Conservation (phyloP, 2,329 filamentous ascomycete genomes). For the Phialophora macrospora region DNA sequence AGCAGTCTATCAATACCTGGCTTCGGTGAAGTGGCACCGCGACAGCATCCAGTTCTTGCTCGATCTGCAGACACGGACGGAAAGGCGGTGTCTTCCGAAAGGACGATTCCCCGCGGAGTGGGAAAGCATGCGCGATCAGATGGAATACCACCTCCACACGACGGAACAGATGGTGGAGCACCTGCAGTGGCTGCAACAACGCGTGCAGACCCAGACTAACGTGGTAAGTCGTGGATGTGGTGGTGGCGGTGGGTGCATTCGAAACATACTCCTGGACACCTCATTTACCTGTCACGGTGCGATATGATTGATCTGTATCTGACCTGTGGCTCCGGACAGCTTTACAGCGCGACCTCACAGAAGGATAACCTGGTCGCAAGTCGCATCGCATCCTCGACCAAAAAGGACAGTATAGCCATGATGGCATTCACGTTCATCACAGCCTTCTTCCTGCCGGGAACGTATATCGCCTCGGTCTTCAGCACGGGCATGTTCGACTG, state of each 20-base stretch:
- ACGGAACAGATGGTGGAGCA: background rate
- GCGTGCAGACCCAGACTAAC: background rate
- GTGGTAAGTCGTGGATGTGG: slow-evolving; percentile 3
- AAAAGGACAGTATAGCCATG: slow-evolving; percentile 8
- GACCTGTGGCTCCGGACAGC: background rate
- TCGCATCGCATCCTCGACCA: background rate
- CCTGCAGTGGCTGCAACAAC: background rate
- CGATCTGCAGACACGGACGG: no score
- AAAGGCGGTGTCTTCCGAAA: no score
- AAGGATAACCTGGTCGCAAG: background rate
- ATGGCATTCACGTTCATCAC: slow-evolving; percentile 8
- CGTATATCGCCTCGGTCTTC: slow-evolving; percentile 10
- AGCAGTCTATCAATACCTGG: background rate
- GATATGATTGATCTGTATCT: no score
- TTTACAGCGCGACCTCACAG: background rate
- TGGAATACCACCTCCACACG: background rate
- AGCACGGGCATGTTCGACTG: slow-evolving; percentile 16
- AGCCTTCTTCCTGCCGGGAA: slow-evolving; percentile 11
- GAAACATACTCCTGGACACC: no score
- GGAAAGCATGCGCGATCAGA: no score
- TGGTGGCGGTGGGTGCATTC: no score
- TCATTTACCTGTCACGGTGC: no score
- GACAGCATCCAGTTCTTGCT: no score
- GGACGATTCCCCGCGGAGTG: no score
- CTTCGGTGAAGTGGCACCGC: no score